Conservation (phyloP, 768 basidiomycete genomes). For the Boletus tomentosulus region DNA sequence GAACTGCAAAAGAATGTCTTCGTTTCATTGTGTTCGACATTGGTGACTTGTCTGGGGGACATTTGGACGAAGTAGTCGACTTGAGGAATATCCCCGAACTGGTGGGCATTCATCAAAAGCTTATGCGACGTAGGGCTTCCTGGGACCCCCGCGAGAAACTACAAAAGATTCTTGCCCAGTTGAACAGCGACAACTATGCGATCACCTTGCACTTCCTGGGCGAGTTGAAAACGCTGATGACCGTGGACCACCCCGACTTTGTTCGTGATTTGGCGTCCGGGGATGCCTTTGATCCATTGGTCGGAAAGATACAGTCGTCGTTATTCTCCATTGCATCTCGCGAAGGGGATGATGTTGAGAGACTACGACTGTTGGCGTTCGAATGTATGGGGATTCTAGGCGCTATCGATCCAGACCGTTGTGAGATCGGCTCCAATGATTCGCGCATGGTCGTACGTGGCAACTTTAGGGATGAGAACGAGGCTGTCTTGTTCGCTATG, state of each 20-base stretch:
- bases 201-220: constrained; percentile 68
- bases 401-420: constrained; percentile 92
- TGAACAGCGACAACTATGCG: constrained; percentile 73
- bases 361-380: constrained; percentile 66
- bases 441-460: constrained; percentile 66
- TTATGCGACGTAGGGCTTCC: constrained; percentile 42
- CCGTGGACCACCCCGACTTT: constrained; percentile 44
- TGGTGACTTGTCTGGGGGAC: constrained; percentile 45
- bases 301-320: constrained; percentile 62
- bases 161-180: constrained; percentile 65
- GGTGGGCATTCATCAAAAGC: constrained; percentile 35
- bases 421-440: constrained; percentile 59
- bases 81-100: constrained; percentile 70
- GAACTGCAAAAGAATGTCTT: constrained; percentile 55
- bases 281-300: constrained; percentile 76
- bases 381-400: constrained; percentile 91
- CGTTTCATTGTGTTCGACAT: constrained; percentile 66
- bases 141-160: constrained; percentile 56
- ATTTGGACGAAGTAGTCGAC: constrained; percentile 79
- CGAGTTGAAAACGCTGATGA: constrained; percentile 71
- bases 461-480: constrained; percentile 78
- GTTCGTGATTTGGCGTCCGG: constrained; percentile 69
- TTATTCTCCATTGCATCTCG: constrained; percentile 69
- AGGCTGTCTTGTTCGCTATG: constrained; percentile 74
- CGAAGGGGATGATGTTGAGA: constrained; percentile 72